These are phyloP conservation scores for Liriodendron chinense DNA, from an alignment of 164 flowering plant species.

Conservation along the genomic window DNA sequence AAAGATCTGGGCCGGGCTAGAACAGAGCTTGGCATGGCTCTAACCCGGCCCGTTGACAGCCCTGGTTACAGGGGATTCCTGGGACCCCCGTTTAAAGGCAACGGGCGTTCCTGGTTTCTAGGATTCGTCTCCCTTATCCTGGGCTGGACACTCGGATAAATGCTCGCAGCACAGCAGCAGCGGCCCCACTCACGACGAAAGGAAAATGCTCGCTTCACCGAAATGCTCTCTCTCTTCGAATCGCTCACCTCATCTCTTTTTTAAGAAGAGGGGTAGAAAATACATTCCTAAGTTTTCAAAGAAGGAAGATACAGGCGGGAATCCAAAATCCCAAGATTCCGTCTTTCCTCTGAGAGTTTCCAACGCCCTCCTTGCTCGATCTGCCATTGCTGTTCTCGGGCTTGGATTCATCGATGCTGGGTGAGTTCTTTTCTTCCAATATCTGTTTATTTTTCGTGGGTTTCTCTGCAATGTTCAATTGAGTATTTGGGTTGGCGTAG, in stretches of 20 bases:
- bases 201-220: background rate
- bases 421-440: slow-evolving; percentile 24
- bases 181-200: background rate
- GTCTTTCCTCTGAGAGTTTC: slow-evolving; percentile 33
- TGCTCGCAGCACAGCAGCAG: background rate
- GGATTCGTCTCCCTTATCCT: too few species aligned
- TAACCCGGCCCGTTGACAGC: too few species aligned
- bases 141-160: too few species aligned
- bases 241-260: background rate
- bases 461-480: too few species aligned
- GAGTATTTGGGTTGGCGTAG: too few species aligned
- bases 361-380: slow-evolving; percentile 38
- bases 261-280: background rate
- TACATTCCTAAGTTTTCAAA: slow-evolving; percentile 23
- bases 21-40: too few species aligned
- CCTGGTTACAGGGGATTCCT: too few species aligned
- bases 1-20: too few species aligned
- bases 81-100: too few species aligned
- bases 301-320: slow-evolving; percentile 27
- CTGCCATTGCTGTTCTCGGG: slow-evolving; percentile 55
- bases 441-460: too few species aligned
- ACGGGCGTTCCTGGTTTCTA: too few species aligned
- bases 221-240: background rate
- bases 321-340: slow-evolving; percentile 19
- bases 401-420: slow-evolving; percentile 91